Evolutionary conservation across 2,329 filamentous ascomycete species (phyloP).

Genomic region (Achaetomium macrosporum): DNA sequence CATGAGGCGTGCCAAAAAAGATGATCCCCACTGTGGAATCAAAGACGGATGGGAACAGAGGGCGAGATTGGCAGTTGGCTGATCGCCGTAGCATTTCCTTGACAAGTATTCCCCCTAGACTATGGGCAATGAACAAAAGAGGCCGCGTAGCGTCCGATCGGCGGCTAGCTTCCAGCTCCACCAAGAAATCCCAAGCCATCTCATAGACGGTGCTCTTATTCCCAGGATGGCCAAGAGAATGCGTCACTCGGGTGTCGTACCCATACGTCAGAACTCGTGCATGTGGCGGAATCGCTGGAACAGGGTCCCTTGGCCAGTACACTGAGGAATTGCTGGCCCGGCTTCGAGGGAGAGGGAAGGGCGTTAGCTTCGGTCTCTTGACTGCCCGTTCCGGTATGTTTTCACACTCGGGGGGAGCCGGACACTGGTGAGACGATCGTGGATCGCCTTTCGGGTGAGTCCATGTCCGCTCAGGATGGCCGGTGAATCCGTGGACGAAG

Average conservation of each 20-base stretch:
- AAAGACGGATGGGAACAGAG: slow-evolving; percentile 18
- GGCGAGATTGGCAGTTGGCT: background rate
- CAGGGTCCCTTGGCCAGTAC: slow-evolving; percentile 20
- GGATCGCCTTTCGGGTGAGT: slow-evolving; percentile 4
- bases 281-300: slow-evolving; percentile 18
- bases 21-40: slow-evolving; percentile 26
- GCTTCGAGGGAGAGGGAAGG: background rate
- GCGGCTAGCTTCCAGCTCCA: slow-evolving; percentile 26
- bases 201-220: slow-evolving; percentile 30
- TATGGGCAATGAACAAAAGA: slow-evolving; percentile 30
- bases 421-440: background rate
- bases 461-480: slow-evolving; percentile 21
- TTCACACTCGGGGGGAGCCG: background rate
- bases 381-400: no score
- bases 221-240: slow-evolving; percentile 18
- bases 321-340: background rate
- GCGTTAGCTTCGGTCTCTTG: background rate
- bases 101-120: slow-evolving; percentile 32
- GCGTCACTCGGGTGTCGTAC: slow-evolving; percentile 28
- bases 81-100: slow-evolving; percentile 25
- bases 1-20: slow-evolving; percentile 34
- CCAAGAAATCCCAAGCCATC: slow-evolving; percentile 31
- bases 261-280: slow-evolving; percentile 29
- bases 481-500: slow-evolving; percentile 22
- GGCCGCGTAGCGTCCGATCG: slow-evolving; percentile 20